phyloP scores from a whole-genome alignment of 1,284 basidiomycete genomes.

The Microstroma glucosiphilum region DNA sequence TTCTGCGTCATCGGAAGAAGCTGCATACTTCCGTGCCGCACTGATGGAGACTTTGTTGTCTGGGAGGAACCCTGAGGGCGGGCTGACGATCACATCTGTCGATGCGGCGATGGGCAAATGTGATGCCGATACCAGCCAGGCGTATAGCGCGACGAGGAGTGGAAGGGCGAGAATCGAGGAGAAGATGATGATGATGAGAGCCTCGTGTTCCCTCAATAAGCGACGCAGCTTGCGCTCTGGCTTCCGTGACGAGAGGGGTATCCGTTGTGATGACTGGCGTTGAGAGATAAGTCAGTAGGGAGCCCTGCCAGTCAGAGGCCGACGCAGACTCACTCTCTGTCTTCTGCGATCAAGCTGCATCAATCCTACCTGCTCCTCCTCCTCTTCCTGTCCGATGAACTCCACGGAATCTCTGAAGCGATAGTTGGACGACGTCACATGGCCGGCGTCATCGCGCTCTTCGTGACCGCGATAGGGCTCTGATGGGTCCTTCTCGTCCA shows the following conservation, averaged over 20 bases:
- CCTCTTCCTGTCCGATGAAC: conserved; percentile 14
- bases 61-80: neutral
- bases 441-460: conserved; percentile 5
- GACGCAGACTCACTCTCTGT: neutral
- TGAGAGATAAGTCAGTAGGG: neutral
- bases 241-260: neutral
- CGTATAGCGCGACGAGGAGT: conserved; percentile 9
- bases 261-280: neutral
- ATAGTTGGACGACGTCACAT: neutral
- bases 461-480: conserved; percentile 14
- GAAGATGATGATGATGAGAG: neutral
- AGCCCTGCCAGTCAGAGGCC: neutral
- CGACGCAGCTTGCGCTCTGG: no score
- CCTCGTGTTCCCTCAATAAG: neutral
- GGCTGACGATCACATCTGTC: no score
- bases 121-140: conserved; percentile 11
- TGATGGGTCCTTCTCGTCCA: conserved; percentile 15
- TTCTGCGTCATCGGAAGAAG: conserved; percentile 20
- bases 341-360: conserved; percentile 27
- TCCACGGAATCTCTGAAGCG: conserved; percentile 12
- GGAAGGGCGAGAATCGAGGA: neutral
- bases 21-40: conserved; percentile 12
- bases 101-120: conserved; percentile 6
- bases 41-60: neutral
- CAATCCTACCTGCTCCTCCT: conserved; percentile 32